Base-by-base conservation (phyloP, 495 filamentous ascomycete genomes). In the Durotheca rogersii region DNA sequence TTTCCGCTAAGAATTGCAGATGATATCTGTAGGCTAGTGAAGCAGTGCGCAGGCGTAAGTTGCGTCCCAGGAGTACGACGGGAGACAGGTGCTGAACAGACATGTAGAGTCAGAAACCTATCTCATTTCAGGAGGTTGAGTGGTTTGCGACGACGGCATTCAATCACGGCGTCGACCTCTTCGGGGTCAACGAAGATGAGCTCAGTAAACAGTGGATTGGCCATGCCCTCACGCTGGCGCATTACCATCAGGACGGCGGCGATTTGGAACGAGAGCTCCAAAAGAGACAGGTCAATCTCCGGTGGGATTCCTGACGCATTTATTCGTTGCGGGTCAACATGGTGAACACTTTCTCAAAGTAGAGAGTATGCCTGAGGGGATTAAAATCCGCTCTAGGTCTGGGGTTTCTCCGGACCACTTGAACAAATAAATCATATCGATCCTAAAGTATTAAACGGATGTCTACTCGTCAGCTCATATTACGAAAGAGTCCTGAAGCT, bases 131-230 rank as follows among this genome's bases (percentile, higher is more conserved):
- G 5, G 90, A 96, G 53, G 69, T 95, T 2, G 81, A 87, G 56
- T 91, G 87, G 85, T 78, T 96, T 20, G 83, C 83, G 0, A 80
- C 80, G 0, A 81, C 77, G 2, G 67, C 84, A 0, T 95, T 93
- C 72, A 94, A 94, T 53, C 80, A 76, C 32, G 84, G 84, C 0
- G 76, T 90, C 15, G 88, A 93, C 51, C 80, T 84, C 33, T 90
- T 87, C 50, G 70, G 80, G 10, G 61, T 56, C 2, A 69, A 70
- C 0, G 74, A 83, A 38, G 78, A 83, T 41, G 76, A 72, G 19
- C 70, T 72, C 3, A 85, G 80, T 42, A 76, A 73, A 52, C 65
- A 70, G 16, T 91, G 87, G 88, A 83, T 79, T 4, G 68, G 71
- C 27, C 83, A 83, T 63, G 83, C 88, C 0, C 71, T 90, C 41